These are phyloP conservation scores for Ceratobasidium sp. DNA, from an alignment of 1,284 basidiomycete species.

Conservation along the genomic window DNA sequence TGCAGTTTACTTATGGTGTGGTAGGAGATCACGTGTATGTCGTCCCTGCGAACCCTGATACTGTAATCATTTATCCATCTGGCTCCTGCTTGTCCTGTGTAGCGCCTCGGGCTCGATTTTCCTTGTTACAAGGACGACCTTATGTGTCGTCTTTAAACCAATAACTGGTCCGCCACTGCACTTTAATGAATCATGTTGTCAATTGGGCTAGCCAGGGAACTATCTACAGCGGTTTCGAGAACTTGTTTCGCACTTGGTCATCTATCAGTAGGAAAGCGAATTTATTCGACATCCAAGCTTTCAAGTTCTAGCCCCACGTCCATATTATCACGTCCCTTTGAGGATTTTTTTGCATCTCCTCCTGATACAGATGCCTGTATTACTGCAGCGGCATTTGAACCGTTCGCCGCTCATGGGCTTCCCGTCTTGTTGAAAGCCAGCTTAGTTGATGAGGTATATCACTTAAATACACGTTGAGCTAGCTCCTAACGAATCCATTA, in stretches of 20 bases:
- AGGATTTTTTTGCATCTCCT: slow-evolving; percentile 21
- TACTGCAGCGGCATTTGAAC: slow-evolving; percentile 19
- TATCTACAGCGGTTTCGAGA: neutral
- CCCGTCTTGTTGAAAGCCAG: slow-evolving; percentile 5
- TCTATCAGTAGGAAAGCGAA: neutral
- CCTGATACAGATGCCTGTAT: neutral
- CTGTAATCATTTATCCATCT: neutral
- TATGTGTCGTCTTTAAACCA: neutral
- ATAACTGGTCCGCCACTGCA: neutral
- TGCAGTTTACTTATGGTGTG: slow-evolving; percentile 22
- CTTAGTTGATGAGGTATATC: slow-evolving; percentile 11
- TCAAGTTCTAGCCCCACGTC: neutral
- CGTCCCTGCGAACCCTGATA: neutral
- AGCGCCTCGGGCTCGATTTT: slow-evolving; percentile 9
- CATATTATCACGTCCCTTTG: slow-evolving; percentile 9
- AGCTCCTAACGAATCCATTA: neutral
- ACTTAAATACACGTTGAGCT: neutral
- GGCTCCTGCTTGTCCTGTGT: slow-evolving; percentile 7
- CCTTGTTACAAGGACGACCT: too few species aligned
- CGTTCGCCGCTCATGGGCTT: slow-evolving; percentile 1
- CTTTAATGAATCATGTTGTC: neutral
- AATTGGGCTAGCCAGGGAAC: neutral
- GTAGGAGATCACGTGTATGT: slow-evolving; percentile 19
- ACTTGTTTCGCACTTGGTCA: neutral
- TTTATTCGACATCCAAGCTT: neutral